Evolutionary conservation across 208 protist species (phyloP).

Genomic region (Angomonas desouzai): DNA sequence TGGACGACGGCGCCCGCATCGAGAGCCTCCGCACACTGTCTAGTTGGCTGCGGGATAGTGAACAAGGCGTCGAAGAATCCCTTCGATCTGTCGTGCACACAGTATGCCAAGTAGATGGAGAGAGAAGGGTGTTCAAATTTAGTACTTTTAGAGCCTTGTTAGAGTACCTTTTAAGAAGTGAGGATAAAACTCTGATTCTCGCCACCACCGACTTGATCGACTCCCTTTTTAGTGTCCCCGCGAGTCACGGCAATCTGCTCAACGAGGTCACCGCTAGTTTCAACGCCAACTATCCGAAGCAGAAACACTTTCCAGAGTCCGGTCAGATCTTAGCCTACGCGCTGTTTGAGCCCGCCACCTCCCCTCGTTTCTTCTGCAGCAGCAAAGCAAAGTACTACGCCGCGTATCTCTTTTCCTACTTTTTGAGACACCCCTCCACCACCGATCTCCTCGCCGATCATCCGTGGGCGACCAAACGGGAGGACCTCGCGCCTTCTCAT

Average conservation of each 20-base stretch:
- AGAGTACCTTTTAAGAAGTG: conserved; percentile 41
- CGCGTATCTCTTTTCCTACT: conserved; percentile 44
- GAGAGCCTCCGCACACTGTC: conserved; percentile 64
- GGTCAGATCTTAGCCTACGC: conserved; percentile 24
- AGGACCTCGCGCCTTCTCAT: background rate
- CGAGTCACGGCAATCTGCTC: conserved; percentile 17
- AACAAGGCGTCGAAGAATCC: conserved; percentile 46
- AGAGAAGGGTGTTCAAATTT: background rate
- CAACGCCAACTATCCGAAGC: background rate
- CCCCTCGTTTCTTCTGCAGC: conserved; percentile 13
- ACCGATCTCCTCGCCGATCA: conserved; percentile 20
- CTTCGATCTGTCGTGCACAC: conserved; percentile 13
- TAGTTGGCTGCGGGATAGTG: conserved; percentile 31
- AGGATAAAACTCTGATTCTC: conserved; percentile 7
- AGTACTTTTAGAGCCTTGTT: conserved; percentile 37
- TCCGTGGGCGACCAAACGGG: background rate
- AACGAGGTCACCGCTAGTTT: conserved; percentile 17
- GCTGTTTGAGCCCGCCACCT: conserved; percentile 9
- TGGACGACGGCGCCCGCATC: conserved; percentile 73
- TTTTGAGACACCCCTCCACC: conserved; percentile 28
- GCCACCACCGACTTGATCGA: conserved; percentile 14
- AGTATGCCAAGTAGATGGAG: background rate
- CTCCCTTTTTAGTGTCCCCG: background rate
- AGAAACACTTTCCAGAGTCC: conserved; percentile 9
- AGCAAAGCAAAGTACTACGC: conserved; percentile 66